Conservation (phyloP, 495 filamentous ascomycete species). For the Hypoxylon subgilvum region DNA sequence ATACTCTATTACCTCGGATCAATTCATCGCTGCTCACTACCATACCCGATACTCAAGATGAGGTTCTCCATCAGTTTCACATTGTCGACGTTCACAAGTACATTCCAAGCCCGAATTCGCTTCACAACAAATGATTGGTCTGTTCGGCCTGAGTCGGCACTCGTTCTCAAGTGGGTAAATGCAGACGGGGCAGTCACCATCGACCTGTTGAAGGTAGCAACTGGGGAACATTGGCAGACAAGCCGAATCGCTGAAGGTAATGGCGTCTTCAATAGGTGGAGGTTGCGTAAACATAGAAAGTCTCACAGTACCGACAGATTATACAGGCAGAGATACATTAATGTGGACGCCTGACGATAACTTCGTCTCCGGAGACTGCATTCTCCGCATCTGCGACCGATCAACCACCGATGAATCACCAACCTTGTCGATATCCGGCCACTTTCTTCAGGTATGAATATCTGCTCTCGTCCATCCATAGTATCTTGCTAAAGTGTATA, state of each 20-base stretch:
- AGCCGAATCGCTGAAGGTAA: constrained; percentile 6
- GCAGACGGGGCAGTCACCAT: constrained; percentile 11
- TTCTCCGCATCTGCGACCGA: constrained; percentile 9
- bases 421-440: background rate
- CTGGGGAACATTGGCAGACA: background rate
- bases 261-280: background rate
- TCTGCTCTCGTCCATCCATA: too few relatives aligned
- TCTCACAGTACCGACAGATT: constrained; percentile 2
- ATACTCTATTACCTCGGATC: too few relatives aligned
- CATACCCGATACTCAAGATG: background rate
- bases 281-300: background rate
- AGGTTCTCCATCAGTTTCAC: background rate
- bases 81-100: background rate
- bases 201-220: constrained; percentile 2
- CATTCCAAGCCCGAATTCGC: constrained; percentile 1
- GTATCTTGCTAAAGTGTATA: background rate
- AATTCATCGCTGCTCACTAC: background rate
- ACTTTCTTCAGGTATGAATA: constrained; percentile 9
- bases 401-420: constrained; percentile 13
- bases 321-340: constrained; percentile 6
- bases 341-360: constrained; percentile 6
- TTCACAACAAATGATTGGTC: constrained; percentile 22
- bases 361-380: constrained; percentile 6
- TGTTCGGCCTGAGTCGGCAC: background rate
- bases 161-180: constrained; percentile 13